Evolutionary conservation across 371 early-diverging fungal genomes (phyloP).

Genomic region (Parasitella parasitica): DNA sequence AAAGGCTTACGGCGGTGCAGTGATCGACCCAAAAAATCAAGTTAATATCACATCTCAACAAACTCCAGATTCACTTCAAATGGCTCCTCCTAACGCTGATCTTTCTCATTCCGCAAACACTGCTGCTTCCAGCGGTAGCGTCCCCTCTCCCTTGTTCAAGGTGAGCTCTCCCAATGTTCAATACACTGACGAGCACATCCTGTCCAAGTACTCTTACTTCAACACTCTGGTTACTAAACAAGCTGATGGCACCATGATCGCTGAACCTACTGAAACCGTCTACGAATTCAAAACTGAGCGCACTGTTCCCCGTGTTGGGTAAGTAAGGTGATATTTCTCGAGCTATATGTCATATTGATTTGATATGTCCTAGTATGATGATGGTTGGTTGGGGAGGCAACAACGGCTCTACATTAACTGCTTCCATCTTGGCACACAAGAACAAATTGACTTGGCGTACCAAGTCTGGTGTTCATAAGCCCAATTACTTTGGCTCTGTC

Average conservation of each 20-base stretch:
- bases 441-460: constrained; percentile 86
- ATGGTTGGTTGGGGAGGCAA: constrained; percentile 99
- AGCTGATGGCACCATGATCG: constrained; percentile 66
- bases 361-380: constrained; percentile 74
- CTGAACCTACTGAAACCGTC: constrained; percentile 80
- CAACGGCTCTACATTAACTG: constrained; percentile 97
- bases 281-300: constrained; percentile 90
- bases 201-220: constrained; percentile 84
- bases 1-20: constrained; percentile 71
- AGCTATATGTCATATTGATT: not conserved
- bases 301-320: constrained; percentile 81
- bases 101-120: constrained; percentile 11
- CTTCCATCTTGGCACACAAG: constrained; percentile 93
- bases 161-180: constrained; percentile 85
- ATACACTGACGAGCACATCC: constrained; percentile 82
- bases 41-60: constrained; percentile 36
- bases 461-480: constrained; percentile 83
- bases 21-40: constrained; percentile 73
- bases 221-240: constrained; percentile 80
- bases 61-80: constrained; percentile 7
- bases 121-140: constrained; percentile 33
- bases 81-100: constrained; percentile 30
- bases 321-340: constrained; percentile 24
- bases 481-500: constrained; percentile 97
- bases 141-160: constrained; percentile 64